Evolutionary conservation across 1,284 basidiomycete genomes (phyloP).

Genomic region (Fomitopsis betulina): DNA sequence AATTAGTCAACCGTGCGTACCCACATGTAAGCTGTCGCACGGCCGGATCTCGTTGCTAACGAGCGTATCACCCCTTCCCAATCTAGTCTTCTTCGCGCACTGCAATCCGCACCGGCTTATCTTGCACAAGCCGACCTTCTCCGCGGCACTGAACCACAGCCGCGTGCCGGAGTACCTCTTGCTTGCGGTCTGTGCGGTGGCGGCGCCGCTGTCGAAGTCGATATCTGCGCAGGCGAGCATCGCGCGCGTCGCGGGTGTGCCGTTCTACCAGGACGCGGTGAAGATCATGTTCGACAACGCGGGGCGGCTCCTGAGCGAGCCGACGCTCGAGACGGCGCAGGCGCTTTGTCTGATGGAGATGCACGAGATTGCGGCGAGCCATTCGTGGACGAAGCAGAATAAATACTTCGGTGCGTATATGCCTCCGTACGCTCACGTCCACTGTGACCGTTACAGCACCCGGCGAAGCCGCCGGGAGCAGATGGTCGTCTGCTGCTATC

Average conservation of each 20-base stretch:
- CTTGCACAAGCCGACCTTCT: slow-evolving; percentile 73
- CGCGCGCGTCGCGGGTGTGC: slow-evolving; percentile 62
- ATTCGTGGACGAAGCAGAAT: slow-evolving; percentile 32
- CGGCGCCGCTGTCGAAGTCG: slow-evolving; percentile 67
- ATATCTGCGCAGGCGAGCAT: slow-evolving; percentile 47
- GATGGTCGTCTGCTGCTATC: not conserved
- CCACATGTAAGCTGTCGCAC: slow-evolving; percentile 2
- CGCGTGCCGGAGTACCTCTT: slow-evolving; percentile 64
- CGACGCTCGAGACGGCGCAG: slow-evolving; percentile 60
- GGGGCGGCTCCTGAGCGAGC: slow-evolving; percentile 52
- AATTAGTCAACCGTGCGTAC: slow-evolving; percentile 67
- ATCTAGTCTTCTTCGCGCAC: slow-evolving; percentile 73
- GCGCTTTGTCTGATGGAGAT: slow-evolving; percentile 67
- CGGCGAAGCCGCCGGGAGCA: slow-evolving; percentile 2
- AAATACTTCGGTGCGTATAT: slow-evolving; percentile 30
- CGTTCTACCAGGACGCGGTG: slow-evolving; percentile 65
- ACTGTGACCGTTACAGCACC: not conserved
- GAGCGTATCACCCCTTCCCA: slow-evolving; percentile 3
- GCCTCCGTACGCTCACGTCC: slow-evolving; percentile 1
- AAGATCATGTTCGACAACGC: slow-evolving; percentile 65
- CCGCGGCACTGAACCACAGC: slow-evolving; percentile 55
- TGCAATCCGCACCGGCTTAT: slow-evolving; percentile 70
- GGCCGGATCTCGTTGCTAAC: slow-evolving; percentile 9
- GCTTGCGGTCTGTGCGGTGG: slow-evolving; percentile 68
- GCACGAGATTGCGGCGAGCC: slow-evolving; percentile 51